phyloP scores from a whole-genome alignment of 805 yeast species.

The Lachancea meyersii region DNA sequence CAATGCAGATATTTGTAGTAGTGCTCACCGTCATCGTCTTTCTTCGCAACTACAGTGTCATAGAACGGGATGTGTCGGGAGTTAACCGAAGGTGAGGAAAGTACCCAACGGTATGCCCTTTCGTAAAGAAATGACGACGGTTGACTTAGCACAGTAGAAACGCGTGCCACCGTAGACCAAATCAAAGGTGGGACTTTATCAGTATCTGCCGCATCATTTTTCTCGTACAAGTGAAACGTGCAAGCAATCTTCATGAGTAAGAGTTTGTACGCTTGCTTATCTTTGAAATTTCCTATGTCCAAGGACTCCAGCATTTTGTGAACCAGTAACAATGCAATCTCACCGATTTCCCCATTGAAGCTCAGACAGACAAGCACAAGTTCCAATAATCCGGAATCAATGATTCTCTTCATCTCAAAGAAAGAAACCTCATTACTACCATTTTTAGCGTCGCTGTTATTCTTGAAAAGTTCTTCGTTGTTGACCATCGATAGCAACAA shows the following conservation, averaged over 20 bases:
- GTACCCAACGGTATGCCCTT: constrained; percentile 57
- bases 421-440: constrained; percentile 23
- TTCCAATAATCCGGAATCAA: constrained; percentile 51
- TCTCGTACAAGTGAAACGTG: constrained; percentile 23
- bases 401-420: constrained; percentile 49
- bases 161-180: constrained; percentile 48
- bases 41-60: constrained; percentile 28
- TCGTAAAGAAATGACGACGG: constrained; percentile 77
- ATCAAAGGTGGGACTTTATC: constrained; percentile 40
- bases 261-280: constrained; percentile 48
- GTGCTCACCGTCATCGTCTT: constrained; percentile 36
- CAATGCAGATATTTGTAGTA: constrained; percentile 58
- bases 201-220: constrained; percentile 10
- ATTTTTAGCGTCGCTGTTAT: constrained; percentile 17
- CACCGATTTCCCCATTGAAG: constrained; percentile 21
- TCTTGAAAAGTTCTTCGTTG: constrained; percentile 54
- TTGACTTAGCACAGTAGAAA: constrained; percentile 51
- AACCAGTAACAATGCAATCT: constrained; percentile 41
- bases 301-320: constrained; percentile 40
- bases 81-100: constrained; percentile 39
- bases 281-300: constrained; percentile 45
- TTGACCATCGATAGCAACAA: constrained; percentile 54
- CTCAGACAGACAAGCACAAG: constrained; percentile 41
- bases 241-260: constrained; percentile 40
- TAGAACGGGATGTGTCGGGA: constrained; percentile 41